Base-by-base conservation (phyloP, 2,329 filamentous ascomycete genomes). In the Fragosphaeria purpurea region DNA sequence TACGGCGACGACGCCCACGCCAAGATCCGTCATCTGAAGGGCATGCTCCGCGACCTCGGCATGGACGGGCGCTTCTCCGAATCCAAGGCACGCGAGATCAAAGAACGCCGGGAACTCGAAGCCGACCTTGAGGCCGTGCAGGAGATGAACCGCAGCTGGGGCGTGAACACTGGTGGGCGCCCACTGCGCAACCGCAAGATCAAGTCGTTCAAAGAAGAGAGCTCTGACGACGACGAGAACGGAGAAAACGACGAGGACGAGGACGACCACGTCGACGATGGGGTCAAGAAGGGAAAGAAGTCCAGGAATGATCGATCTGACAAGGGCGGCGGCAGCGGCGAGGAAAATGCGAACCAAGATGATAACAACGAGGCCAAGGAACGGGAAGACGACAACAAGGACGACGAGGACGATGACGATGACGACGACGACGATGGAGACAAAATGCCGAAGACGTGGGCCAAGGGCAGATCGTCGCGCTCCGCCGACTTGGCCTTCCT, bases 31-130 rank as follows among this genome's bases (percentile, higher is more conserved):
- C 88, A 96, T 63, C 74, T 98, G 7, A 87, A 81, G 62, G 70
- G 70, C 9, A 85, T 94, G 83, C 75, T 98, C 32, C 75, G 75
- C 37, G 88, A 95, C 34, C 74, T 82, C 5, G 93, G 91, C 37
- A 96, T 97, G 86, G 82, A 82, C 1, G 91, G 90, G 0, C 81
- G 91, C 12, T 96, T 88, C 67, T 95, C 88, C 1, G 78, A 86
- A 59, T 83, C 88, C 41, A 91, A 86, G 61, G 91, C 91, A 1
- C 80, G 77, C 31, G 82, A 88, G 65, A 96, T 97, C 63, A 93
- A 88, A 63, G 91, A 95, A 68, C 75, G 78, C 61, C 77, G 91
- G 48, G 91, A 98, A 67, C 74, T 98, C 38, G 76, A 80, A 60
- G 87, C 83, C 1, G 91, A 98, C 61, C 71, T 95, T 6, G 87